Conservation (phyloP, 2,329 filamentous ascomycete genomes). For the Colletotrichum zoysiae region DNA sequence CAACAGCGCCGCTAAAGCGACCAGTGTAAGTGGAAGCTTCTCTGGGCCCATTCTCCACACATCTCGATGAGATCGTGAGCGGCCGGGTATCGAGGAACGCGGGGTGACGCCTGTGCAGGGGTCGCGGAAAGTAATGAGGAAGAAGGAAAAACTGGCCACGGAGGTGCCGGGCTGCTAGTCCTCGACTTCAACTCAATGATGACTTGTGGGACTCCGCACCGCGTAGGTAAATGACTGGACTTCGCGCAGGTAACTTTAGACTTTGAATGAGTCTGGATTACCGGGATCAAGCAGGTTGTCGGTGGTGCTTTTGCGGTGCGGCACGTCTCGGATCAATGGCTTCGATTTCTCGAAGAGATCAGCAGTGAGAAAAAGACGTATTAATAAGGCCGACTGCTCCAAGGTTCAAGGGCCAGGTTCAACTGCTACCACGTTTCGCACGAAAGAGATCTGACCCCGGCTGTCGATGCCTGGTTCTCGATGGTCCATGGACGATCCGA, state of each 20-base stretch:
- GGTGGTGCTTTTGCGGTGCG: neutral
- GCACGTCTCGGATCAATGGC: neutral
- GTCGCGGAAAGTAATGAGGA: neutral
- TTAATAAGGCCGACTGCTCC: neutral
- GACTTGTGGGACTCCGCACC: neutral
- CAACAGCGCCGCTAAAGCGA: neutral
- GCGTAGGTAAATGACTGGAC: neutral
- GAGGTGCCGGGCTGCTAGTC: neutral
- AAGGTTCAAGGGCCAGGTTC: neutral
- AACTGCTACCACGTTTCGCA: neutral
- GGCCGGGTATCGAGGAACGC: neutral
- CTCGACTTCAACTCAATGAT: neutral
- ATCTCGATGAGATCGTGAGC: neutral
- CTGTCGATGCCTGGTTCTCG: neutral
- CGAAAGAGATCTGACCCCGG: too few species aligned
- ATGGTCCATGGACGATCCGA: neutral
- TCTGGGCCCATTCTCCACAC: neutral
- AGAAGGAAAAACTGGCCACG: neutral
- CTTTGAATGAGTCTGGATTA: neutral
- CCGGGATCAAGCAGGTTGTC: neutral
- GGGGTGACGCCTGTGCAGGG: neutral
- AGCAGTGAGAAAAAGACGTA: neutral
- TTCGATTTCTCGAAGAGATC: neutral
- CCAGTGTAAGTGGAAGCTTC: neutral
- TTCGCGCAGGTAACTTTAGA: neutral